Evolutionary conservation across 495 filamentous ascomycete genomes (phyloP), one percentile per base, ranked within the genome.

Genomic region (Bacidia rubella): DNA sequence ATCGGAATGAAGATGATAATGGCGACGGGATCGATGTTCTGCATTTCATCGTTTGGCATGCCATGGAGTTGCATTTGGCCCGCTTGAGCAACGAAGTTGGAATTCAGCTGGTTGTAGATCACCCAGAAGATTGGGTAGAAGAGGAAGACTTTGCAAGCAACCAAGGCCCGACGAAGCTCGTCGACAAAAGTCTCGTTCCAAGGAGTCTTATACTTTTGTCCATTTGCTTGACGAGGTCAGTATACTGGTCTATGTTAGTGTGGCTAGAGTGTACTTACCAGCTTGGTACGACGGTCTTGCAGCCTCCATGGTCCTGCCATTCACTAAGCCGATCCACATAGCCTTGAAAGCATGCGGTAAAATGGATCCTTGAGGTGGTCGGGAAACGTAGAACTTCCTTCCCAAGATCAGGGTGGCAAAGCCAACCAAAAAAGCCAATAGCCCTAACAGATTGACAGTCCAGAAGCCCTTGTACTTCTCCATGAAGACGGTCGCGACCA

Each of bases 1-100:
- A 90, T 74, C 9, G 86, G 86, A 51, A 90, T 87, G 55, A 89
- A 75, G 64, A 92, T 84, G 62, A 90, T 75, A 35, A 90, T 67
- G 1, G 83, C 72, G 53, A 90, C 69, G 11, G 86, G 85, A 62
- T 90, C 80, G 25, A 92, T 74, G 62, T 90, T 92, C 57, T 75
- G 76, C 58, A 90, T 70, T 23, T 90, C 73, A 60, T 92, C 86
- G 67, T 90, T 87, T 48, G 86, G 86, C 0, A 87, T 75, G 11
- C 82, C 81, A 45, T 75, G 74, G 11, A 86, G 73, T 7, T 69
- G 57, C 82, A 90, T 84, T 5, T 77, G 80, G 5, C 78, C 78
- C 2, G 85, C 86, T 53, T 62, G 77, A 11, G 75, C 72, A 56
- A 79, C 70, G 55, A 81, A 75, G 66, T 80, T 81, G 60, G 67